A percentile compares a stretch with the other conserved stretches of the same genome.
Evolutionary conservation across 306 rosid species (phyloP).

Genomic region (Abrus precatorius): DNA sequence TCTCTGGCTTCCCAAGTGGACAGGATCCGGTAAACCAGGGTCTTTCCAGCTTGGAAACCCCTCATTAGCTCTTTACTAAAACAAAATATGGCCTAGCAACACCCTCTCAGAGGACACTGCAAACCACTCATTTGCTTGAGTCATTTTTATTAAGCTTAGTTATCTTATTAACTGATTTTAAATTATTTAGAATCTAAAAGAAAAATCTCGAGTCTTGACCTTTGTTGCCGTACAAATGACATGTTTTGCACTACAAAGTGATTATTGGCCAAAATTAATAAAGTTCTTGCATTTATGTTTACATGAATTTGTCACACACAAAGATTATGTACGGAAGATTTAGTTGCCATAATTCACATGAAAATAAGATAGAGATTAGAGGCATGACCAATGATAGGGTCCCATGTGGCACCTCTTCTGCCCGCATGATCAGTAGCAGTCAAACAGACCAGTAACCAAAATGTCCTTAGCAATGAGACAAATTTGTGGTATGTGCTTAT

Average conservation of each 20-base stretch:
- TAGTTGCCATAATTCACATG: too few relatives aligned
- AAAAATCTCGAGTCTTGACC: too few relatives aligned
- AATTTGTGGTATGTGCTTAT: slow-evolving; percentile 53
- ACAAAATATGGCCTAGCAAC: slow-evolving; percentile 52
- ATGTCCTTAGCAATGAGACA: slow-evolving; percentile 67
- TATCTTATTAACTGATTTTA: too few relatives aligned
- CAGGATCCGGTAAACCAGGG: slow-evolving; percentile 87
- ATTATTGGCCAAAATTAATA: too few relatives aligned
- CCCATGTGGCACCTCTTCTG: slow-evolving; percentile 47
- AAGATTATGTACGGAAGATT: too few relatives aligned
- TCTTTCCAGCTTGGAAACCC: slow-evolving; percentile 66
- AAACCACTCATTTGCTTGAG: slow-evolving; percentile 38
- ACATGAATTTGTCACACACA: too few relatives aligned
- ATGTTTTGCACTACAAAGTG: too few relatives aligned
- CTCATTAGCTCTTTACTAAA: slow-evolving; percentile 45
- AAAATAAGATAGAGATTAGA: too few relatives aligned
- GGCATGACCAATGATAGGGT: slow-evolving; percentile 13
- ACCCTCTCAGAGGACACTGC: slow-evolving; percentile 9
- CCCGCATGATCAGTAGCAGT: slow-evolving; percentile 45
- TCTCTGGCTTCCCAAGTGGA: slow-evolving; percentile 53
- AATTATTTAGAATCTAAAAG: too few relatives aligned
- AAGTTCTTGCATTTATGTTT: too few relatives aligned
- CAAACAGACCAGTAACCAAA: slow-evolving; percentile 49
- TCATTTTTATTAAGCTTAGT: neutral
- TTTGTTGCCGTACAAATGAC: too few relatives aligned